Percentiles rank a stretch among this genome's conserved stretches.
Conservation (phyloP, 2,329 filamentous ascomycete genomes). For the Fusarium denticulatum region DNA sequence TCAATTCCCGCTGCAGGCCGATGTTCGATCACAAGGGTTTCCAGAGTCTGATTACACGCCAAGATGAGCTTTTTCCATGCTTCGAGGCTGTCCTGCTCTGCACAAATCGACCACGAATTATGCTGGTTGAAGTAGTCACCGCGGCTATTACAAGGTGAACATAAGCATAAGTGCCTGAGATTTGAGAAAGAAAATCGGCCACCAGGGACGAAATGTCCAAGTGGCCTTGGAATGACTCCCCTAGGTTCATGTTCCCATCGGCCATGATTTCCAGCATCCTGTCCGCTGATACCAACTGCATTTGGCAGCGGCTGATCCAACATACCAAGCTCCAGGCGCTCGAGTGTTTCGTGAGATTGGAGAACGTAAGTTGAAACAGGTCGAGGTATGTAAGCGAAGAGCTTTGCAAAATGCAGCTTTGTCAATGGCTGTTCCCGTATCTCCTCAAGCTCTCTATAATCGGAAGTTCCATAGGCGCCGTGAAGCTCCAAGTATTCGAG, state of each 20-base stretch:
- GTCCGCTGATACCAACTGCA: accelerated
- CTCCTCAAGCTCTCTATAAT: neutral
- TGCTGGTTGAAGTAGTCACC: constrained; percentile 15
- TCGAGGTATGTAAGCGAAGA: constrained; percentile 22
- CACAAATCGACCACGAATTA: constrained; percentile 7
- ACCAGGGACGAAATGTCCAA: neutral
- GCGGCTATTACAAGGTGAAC: neutral
- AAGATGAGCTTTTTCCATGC: constrained; percentile 1
- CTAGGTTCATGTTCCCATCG: neutral
- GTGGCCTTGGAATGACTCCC: constrained; percentile 4
- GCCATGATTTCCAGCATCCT: neutral
- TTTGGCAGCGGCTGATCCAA: constrained; percentile 4
- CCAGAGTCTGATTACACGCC: neutral
- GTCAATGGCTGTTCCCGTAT: neutral
- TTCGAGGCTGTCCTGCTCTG: neutral
- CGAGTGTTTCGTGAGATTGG: neutral
- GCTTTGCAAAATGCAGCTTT: constrained; percentile 10
- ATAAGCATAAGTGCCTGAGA: constrained; percentile 6
- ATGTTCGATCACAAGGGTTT: constrained; percentile 27
- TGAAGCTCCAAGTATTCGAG: constrained; percentile 26
- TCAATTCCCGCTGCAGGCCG: constrained; percentile 6
- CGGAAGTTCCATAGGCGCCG: accelerated
- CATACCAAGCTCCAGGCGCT: constrained; percentile 28
- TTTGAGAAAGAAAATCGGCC: neutral
- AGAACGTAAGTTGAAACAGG: constrained; percentile 5